A percentile compares a stretch with the other conserved stretches of the same genome.
phyloP scores from a whole-genome alignment of 179 eudicot genomes.

The Carnegiea gigantea region DNA sequence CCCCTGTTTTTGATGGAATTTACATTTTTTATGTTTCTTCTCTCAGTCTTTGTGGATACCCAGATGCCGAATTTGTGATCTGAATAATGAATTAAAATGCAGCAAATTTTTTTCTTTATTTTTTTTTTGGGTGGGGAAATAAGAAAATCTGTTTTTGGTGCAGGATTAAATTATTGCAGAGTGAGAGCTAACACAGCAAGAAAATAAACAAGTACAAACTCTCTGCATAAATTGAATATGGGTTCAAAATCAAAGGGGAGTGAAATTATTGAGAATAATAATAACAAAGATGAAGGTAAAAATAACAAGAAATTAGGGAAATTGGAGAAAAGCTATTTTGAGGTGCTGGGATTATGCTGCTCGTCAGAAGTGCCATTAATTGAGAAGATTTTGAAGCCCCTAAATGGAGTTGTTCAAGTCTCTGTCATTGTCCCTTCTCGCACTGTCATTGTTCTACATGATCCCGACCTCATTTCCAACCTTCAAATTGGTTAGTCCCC shows the following conservation, averaged over 20 bases:
- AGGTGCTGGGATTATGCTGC: constrained; percentile 78
- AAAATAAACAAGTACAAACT: too few species aligned
- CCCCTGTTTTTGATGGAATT: not conserved
- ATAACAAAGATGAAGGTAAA: constrained; percentile 3
- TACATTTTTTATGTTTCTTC: not conserved
- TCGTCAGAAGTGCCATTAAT: constrained; percentile 71
- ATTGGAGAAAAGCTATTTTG: constrained; percentile 65
- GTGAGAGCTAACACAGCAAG: too few species aligned
- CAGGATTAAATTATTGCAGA: not conserved
- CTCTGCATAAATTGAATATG: too few species aligned
- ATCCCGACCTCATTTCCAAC: constrained; percentile 46
- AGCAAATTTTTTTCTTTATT: too few species aligned
- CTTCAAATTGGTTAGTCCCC: constrained; percentile 58
- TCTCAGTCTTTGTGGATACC: not conserved
- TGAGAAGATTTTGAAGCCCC: constrained; percentile 58
- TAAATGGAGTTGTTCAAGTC: constrained; percentile 66
- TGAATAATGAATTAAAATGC: not conserved
- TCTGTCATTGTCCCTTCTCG: constrained; percentile 67
- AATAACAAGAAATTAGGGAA: not conserved
- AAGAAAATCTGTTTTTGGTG: not conserved
- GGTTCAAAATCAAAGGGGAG: constrained; percentile 6
- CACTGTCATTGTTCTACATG: constrained; percentile 76
- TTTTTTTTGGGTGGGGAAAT: not conserved
- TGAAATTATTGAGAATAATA: not conserved
- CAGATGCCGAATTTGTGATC: not conserved